Percentiles rank a stretch among this genome's conserved stretches.
Evolutionary conservation across 768 basidiomycete species (phyloP).

Genomic region (Lactarius vividus): DNA sequence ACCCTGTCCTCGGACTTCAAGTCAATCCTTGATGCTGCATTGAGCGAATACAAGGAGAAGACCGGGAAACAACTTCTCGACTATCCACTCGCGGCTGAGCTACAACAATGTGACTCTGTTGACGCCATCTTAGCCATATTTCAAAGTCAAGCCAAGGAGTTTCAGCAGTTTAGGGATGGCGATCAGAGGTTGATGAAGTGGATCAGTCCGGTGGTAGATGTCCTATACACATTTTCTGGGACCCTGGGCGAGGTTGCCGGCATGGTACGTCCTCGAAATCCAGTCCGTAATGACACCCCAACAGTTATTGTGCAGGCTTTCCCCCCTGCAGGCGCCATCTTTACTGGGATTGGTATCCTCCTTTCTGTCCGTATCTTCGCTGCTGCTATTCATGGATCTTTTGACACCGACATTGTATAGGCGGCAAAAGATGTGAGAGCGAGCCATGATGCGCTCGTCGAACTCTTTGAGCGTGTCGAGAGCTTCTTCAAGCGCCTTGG

Average conservation of each 20-base stretch:
- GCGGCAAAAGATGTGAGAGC: neutral
- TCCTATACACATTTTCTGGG: neutral
- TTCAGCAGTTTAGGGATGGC: neutral
- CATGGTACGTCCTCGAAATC: neutral
- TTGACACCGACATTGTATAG: neutral
- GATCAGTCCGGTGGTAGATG: neutral
- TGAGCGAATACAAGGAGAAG: neutral
- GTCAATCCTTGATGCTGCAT: no score
- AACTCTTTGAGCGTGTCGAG: neutral
- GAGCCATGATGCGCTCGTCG: neutral
- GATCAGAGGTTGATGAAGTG: constrained; percentile 2
- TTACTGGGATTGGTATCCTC: constrained; percentile 10
- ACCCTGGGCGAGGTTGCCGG: neutral
- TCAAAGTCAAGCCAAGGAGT: neutral
- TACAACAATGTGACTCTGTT: constrained; percentile 5
- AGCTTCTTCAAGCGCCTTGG: neutral
- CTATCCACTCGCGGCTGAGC: neutral
- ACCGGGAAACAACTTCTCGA: constrained; percentile 4
- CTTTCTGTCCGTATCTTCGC: neutral
- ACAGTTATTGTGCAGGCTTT: neutral
- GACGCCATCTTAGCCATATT: neutral
- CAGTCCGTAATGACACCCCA: neutral
- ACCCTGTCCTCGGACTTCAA: no score
- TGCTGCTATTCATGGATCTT: neutral
- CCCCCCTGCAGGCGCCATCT: neutral